These are phyloP conservation scores for Annulohypoxylon bovei DNA, from an alignment of 495 filamentous ascomycete genomes.

Conservation along the genomic window DNA sequence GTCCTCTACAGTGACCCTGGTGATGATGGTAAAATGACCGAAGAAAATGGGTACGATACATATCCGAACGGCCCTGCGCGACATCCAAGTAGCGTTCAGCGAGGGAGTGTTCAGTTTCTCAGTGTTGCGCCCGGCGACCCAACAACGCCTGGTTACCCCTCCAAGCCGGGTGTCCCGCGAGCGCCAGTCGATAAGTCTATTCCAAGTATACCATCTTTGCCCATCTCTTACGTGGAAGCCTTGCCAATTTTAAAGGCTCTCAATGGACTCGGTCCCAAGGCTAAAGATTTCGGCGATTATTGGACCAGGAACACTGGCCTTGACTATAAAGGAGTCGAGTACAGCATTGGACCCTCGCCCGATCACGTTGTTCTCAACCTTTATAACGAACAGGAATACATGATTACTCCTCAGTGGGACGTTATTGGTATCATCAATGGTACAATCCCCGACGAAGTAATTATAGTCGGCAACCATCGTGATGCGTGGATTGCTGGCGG, in stretches of 20 bases:
- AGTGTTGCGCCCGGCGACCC: slow-evolving; percentile 71
- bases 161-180: slow-evolving; percentile 87
- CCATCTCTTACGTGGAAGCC: slow-evolving; percentile 88
- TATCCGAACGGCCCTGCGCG: slow-evolving; percentile 92
- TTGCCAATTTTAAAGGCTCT: slow-evolving; percentile 86
- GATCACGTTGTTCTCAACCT: slow-evolving; percentile 80
- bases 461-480: slow-evolving; percentile 94
- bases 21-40: slow-evolving; percentile 83
- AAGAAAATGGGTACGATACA: slow-evolving; percentile 78
- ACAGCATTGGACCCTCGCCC: slow-evolving; percentile 90
- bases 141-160: slow-evolving; percentile 94
- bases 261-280: slow-evolving; percentile 85
- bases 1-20: slow-evolving; percentile 90
- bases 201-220: slow-evolving; percentile 89
- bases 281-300: slow-evolving; percentile 75
- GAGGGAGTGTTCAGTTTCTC: slow-evolving; percentile 89
- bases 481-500: slow-evolving; percentile 95
- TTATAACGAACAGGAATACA: slow-evolving; percentile 87
- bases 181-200: slow-evolving; percentile 72
- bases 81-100: slow-evolving; percentile 87
- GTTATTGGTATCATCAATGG: slow-evolving; percentile 95
- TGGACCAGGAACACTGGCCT: slow-evolving; percentile 80
- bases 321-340: slow-evolving; percentile 83
- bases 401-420: slow-evolving; percentile 91
- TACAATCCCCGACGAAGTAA: slow-evolving; percentile 80